Base-by-base conservation (phyloP, 1,284 basidiomycete species). In the Malassezia japonica region DNA sequence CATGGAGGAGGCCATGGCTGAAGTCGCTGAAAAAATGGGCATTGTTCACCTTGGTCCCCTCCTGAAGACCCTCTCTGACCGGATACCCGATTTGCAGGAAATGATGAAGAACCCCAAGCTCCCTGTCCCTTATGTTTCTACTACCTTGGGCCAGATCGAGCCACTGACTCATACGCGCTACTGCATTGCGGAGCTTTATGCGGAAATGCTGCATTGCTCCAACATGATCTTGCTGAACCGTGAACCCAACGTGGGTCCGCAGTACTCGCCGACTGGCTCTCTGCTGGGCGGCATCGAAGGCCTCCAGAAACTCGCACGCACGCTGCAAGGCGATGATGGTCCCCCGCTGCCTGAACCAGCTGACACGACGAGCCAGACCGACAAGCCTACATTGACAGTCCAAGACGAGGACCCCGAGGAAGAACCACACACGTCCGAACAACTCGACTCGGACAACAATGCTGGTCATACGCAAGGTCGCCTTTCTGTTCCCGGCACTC, bases 171-270 rank as follows among this genome's bases (percentile, higher is more conserved):
- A 92, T 61, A 94, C 96, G 72, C 83, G 94, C 5, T 95, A 91
- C 74, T 82, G 92, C n/a, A 88, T 98, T 67, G 87, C 89, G 71
- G 94, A 99, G 75, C 79, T 99, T 7, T 92, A 94, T 64, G 94
- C 92, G 16, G 94, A 99, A 74, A 80, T 98, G 13, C 76, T 98
- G 13, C 94, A 99, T 71, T 94, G 89, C 73, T 98, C 92, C 13
- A 98, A 96, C 70, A 96, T 99, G 92, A 83, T 86, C 1, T 80
- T 96, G 13, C 78, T 98, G 31, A 98, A 98, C 70, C 86, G 94
- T 7, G 54, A 54, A 1, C 48, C 56, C 4, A 62, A 65, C 8
- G 59, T 64, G 15, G 70, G 70, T 7, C 70, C 70, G 4, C 60
- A 63, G 41, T 72, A 72, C 43, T 67, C 66, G 10, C 43, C 38